A percentile compares a stretch with the other conserved stretches of the same genome.
phyloP scores from a whole-genome alignment of 331 rosid species.

The Stylosanthes scabra region DNA sequence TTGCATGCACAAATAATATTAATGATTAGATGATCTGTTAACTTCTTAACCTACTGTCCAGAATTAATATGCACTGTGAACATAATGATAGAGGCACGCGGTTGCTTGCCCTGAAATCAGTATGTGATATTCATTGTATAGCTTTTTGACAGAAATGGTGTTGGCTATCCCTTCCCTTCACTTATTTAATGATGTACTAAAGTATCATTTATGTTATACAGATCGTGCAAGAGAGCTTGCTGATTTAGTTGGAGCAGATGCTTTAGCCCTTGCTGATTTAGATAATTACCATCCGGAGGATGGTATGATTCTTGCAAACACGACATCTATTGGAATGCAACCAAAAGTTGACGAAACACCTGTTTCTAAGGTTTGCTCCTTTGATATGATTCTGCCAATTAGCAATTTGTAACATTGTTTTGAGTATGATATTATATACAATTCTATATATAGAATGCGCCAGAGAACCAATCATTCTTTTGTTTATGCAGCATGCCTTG shows the following conservation, averaged over 20 bases:
- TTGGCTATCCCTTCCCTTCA: slow-evolving; percentile 7
- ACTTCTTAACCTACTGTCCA: background rate
- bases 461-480: slow-evolving; percentile 37
- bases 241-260: slow-evolving; percentile 55
- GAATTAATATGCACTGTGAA: background rate
- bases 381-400: slow-evolving; percentile 22
- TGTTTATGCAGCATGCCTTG: slow-evolving; percentile 74
- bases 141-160: slow-evolving; percentile 18
- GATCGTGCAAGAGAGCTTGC: slow-evolving; percentile 70
- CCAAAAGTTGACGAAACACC: slow-evolving; percentile 81
- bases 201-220: slow-evolving; percentile 32
- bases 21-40: background rate
- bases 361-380: slow-evolving; percentile 72
- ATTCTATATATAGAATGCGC: slow-evolving; percentile 19
- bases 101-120: too few species aligned
- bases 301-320: slow-evolving; percentile 67
- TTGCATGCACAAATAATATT: background rate
- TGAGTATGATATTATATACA: slow-evolving; percentile 21
- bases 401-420: slow-evolving; percentile 20
- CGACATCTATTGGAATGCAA: slow-evolving; percentile 72
- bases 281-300: slow-evolving; percentile 62
- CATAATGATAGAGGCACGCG: too few species aligned
- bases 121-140: background rate
- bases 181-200: slow-evolving; percentile 19
- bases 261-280: slow-evolving; percentile 58